Conservation (phyloP, 345 rosid genomes). For the Streptanthus diversifolius region DNA sequence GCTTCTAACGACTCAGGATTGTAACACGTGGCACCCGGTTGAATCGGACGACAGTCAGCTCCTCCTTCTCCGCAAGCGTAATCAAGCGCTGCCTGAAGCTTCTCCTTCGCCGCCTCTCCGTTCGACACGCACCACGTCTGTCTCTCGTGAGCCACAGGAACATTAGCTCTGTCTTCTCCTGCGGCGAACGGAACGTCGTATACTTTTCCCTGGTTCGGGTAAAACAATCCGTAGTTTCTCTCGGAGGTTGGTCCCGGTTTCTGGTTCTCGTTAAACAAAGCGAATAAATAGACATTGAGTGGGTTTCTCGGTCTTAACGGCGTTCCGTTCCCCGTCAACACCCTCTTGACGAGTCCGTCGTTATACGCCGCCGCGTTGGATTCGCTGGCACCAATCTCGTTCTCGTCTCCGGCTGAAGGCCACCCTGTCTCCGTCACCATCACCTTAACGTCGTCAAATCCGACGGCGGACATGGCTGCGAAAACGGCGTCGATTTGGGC, state of each 20-base stretch:
- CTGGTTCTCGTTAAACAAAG: slow-evolving; percentile 75
- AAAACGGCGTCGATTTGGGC: slow-evolving; percentile 29
- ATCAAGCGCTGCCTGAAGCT: slow-evolving; percentile 62
- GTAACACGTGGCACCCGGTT: slow-evolving; percentile 63
- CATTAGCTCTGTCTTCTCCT: slow-evolving; percentile 8
- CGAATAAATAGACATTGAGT: slow-evolving; percentile 61
- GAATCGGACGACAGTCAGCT: slow-evolving; percentile 85
- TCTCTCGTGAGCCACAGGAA: slow-evolving; percentile 35
- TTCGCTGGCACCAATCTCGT: slow-evolving; percentile 12
- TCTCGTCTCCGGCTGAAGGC: slow-evolving; percentile 33
- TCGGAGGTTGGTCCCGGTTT: slow-evolving; percentile 84
- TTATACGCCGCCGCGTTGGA: slow-evolving; percentile 29
- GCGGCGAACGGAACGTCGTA: slow-evolving; percentile 49
- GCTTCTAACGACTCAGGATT: slow-evolving; percentile 58
- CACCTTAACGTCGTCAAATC: slow-evolving; percentile 19
- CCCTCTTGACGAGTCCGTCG: slow-evolving; percentile 21
- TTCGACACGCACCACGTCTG: slow-evolving; percentile 88
- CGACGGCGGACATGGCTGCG: slow-evolving; percentile 22
- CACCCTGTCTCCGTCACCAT: slow-evolving; percentile 32
- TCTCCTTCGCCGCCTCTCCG: slow-evolving; percentile 34
- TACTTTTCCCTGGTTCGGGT: slow-evolving; percentile 58
- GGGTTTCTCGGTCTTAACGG: slow-evolving; percentile 37
- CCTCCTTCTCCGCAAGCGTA: slow-evolving; percentile 90
- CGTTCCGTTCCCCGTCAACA: slow-evolving; percentile 20
- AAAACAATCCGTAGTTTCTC: slow-evolving; percentile 80